Percentiles rank a stretch among this genome's conserved stretches.
phyloP scores from a whole-genome alignment of 2,329 filamentous ascomycete species.

The Coleophoma cylindrospora region DNA sequence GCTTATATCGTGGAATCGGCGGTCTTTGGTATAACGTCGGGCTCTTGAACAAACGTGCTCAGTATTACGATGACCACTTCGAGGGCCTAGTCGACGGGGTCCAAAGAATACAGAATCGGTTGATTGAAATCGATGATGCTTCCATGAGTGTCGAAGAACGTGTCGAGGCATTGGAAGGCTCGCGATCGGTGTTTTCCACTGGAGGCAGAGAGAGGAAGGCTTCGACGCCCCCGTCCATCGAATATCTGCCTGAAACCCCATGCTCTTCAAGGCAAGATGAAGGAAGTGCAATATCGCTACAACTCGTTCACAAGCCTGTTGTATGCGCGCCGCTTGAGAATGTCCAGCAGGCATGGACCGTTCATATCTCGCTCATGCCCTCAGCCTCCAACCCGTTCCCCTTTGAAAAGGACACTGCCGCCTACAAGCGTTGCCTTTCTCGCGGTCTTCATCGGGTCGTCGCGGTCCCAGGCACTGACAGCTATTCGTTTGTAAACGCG shows the following conservation, averaged over 20 bases:
- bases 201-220: constrained; percentile 18
- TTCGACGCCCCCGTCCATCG: constrained; percentile 20
- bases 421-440: constrained; percentile 56
- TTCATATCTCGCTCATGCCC: constrained; percentile 55
- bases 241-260: constrained; percentile 2
- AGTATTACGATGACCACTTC: constrained; percentile 47
- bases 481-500: constrained; percentile 42
- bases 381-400: constrained; percentile 49
- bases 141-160: constrained; percentile 27
- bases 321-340: constrained; percentile 12
- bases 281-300: not conserved
- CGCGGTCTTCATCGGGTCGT: constrained; percentile 55
- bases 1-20: constrained; percentile 48
- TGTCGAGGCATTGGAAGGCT: constrained; percentile 19
- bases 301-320: not conserved
- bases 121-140: constrained; percentile 27
- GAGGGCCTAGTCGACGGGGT: constrained; percentile 40
- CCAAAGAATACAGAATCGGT: constrained; percentile 20
- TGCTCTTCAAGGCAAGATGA: constrained; percentile 4
- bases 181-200: constrained; percentile 2
- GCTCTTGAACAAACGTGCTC: constrained; percentile 43
- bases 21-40: constrained; percentile 45
- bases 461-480: constrained; percentile 43
- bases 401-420: constrained; percentile 56
- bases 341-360: constrained; percentile 45